Evolutionary conservation across 2,329 filamentous ascomycete genomes (phyloP).

Genomic region (Fusarium secorum): DNA sequence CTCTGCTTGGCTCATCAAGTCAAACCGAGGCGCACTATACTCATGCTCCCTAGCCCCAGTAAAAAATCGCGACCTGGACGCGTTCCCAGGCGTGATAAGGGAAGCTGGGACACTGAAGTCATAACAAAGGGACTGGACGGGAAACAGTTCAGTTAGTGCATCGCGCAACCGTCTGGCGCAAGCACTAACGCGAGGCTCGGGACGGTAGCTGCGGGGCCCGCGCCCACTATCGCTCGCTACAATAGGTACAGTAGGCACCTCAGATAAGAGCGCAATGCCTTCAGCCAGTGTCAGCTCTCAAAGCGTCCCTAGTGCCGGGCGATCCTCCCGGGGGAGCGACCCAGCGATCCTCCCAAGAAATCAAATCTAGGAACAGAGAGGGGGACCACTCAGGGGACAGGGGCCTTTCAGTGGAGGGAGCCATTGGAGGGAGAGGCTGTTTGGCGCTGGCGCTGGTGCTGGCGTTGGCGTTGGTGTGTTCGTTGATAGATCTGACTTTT

Average conservation of each 20-base stretch:
- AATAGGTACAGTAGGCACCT: not conserved
- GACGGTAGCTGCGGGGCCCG: conserved; percentile 11
- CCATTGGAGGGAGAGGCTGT: not conserved
- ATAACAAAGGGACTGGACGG: conserved; percentile 31
- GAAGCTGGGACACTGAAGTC: conserved; percentile 4
- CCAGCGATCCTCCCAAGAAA: conserved; percentile 29
- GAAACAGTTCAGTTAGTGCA: conserved; percentile 12
- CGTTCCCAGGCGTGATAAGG: conserved; percentile 14
- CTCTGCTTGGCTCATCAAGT: not conserved
- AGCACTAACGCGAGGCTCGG: conserved; percentile 24
- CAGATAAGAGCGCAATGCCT: not conserved
- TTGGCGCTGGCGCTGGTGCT: not conserved
- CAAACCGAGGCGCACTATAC: not conserved
- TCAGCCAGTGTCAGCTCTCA: not conserved
- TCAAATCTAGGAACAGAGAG: conserved; percentile 27
- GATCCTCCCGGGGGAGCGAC: conserved; percentile 34
- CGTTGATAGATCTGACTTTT: conserved; percentile 11
- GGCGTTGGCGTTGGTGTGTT: not conserved
- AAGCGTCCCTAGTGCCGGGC: conserved; percentile 17
- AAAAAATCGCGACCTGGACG: conserved; percentile 21
- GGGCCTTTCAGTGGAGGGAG: not conserved
- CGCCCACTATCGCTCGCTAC: conserved; percentile 1
- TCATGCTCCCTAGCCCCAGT: conserved; percentile 6
- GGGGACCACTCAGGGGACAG: not conserved
- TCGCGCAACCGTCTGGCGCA: not conserved